phyloP scores from a whole-genome alignment of 768 basidiomycete genomes.

The Amyloporia xantha region DNA sequence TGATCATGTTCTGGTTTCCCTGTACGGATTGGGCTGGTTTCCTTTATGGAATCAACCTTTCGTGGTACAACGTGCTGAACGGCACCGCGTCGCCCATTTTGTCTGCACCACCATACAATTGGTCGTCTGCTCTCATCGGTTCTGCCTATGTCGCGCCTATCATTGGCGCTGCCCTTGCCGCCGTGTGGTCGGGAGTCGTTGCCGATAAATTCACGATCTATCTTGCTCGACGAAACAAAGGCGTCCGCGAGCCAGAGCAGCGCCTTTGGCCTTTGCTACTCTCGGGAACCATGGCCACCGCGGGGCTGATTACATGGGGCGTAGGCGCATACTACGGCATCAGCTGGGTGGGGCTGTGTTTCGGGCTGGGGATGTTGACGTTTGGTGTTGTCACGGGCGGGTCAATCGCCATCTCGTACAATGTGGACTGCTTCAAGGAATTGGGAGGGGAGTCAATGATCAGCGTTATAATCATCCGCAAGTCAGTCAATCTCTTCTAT shows the following conservation, averaged over 20 bases:
- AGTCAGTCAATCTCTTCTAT: not conserved
- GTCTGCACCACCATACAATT: conserved; percentile 18
- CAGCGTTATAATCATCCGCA: not conserved
- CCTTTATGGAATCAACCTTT: conserved; percentile 17
- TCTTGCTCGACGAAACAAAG: conserved; percentile 13
- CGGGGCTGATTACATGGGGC: conserved; percentile 10
- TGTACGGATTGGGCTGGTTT: conserved; percentile 4
- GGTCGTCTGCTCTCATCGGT: conserved; percentile 18
- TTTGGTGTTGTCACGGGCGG: not conserved
- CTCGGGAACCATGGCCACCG: conserved; percentile 14
- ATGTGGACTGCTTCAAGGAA: not conserved
- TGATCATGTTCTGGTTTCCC: not conserved
- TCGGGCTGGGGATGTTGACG: not conserved
- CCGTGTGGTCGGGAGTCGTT: conserved; percentile 15
- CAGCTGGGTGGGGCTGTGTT: not conserved
- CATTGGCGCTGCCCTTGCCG: conserved; percentile 9
- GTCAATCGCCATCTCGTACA: not conserved
- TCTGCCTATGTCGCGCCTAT: conserved; percentile 18
- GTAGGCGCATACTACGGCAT: not conserved
- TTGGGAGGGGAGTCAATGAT: not conserved
- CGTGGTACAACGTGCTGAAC: conserved; percentile 22
- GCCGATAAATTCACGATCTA: conserved; percentile 18
- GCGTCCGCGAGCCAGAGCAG: conserved; percentile 18
- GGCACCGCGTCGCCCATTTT: conserved; percentile 18
- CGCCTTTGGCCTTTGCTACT: conserved; percentile 22